A percentile compares a stretch with the other conserved stretches of the same genome.
Evolutionary conservation across 1,284 basidiomycete genomes (phyloP).

Genomic region (Malassezia globosa): DNA sequence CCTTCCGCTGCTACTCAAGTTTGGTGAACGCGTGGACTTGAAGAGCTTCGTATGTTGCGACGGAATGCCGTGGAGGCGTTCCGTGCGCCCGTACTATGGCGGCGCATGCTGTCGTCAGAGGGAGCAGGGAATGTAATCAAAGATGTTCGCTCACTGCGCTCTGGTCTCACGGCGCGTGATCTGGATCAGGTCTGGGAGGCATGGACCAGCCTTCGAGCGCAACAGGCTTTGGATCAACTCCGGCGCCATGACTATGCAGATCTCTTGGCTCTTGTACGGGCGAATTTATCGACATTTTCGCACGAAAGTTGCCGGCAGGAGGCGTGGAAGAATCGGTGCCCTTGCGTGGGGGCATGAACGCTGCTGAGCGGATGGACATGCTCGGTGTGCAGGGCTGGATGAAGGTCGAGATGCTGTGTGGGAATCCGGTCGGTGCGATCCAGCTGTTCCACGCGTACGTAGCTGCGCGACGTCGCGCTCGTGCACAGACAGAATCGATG

Average conservation of each 20-base stretch:
- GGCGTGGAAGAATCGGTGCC: constrained; percentile 7
- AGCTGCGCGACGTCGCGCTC: constrained; percentile 1
- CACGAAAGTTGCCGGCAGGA: background rate
- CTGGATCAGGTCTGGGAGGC: constrained; percentile 16
- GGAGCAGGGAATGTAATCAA: too few relatives aligned
- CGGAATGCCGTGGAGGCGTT: too few relatives aligned
- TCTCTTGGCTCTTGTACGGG: constrained; percentile 13
- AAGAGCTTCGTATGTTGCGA: too few relatives aligned
- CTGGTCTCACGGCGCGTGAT: constrained; percentile 8
- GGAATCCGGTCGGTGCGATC: constrained; percentile 3
- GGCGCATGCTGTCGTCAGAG: too few relatives aligned
- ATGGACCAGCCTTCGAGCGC: constrained; percentile 2
- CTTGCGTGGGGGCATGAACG: constrained; percentile 1
- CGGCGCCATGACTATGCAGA: constrained; percentile 10
- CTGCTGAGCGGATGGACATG: constrained; percentile 11
- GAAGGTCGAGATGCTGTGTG: constrained; percentile 13
- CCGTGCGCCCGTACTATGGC: too few relatives aligned
- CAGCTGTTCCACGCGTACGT: constrained; percentile 10
- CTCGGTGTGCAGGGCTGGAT: constrained; percentile 18
- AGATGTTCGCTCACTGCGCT: constrained; percentile 1
- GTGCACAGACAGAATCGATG: background rate
- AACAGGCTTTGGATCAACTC: background rate
- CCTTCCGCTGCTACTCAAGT: too few relatives aligned
- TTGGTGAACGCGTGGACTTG: too few relatives aligned
- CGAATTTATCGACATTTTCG: background rate